These are phyloP conservation scores for Trichoderma sp. DNA, from an alignment of 2,329 filamentous ascomycete genomes.

Conservation along the genomic window DNA sequence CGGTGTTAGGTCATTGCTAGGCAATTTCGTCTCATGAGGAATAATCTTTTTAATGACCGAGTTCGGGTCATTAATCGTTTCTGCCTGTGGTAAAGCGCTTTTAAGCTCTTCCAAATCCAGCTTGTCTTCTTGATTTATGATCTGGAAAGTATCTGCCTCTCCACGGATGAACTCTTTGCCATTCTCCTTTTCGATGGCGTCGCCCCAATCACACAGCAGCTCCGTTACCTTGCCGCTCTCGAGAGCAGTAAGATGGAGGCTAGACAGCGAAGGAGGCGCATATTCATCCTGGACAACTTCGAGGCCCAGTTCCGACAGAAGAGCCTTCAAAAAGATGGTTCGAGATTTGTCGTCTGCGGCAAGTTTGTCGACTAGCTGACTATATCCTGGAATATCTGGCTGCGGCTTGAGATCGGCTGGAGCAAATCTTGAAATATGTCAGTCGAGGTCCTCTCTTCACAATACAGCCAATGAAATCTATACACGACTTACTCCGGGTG, in stretches of 20 bases:
- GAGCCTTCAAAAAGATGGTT: constrained; percentile 72
- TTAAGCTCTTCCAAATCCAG: constrained; percentile 57
- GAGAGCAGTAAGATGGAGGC: constrained; percentile 74
- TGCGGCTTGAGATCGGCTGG: constrained; percentile 70
- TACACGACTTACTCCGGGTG: constrained; percentile 72
- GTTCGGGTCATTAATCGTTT: constrained; percentile 66
- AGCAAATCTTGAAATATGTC: constrained; percentile 65
- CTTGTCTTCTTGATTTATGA: constrained; percentile 63
- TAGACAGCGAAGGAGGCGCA: constrained; percentile 74
- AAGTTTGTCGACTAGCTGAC: constrained; percentile 64
- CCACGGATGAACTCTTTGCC: constrained; percentile 71
- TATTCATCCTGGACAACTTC: constrained; percentile 67
- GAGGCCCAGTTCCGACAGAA: constrained; percentile 77
- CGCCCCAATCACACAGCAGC: constrained; percentile 62
- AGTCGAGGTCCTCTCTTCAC: not conserved
- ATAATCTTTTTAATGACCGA: constrained; percentile 70
- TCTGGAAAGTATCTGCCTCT: constrained; percentile 77
- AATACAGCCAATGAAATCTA: not conserved
- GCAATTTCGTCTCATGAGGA: constrained; percentile 65
- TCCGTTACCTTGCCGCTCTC: constrained; percentile 62
- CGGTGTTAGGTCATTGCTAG: constrained; percentile 70
- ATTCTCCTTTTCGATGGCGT: constrained; percentile 63
- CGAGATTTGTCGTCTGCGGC: constrained; percentile 66
- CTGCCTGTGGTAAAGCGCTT: constrained; percentile 44
- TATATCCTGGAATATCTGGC: constrained; percentile 65